Evolutionary conservation across 129 eudicot genomes (phyloP).

Genomic region (Flaveria sonorensis): DNA sequence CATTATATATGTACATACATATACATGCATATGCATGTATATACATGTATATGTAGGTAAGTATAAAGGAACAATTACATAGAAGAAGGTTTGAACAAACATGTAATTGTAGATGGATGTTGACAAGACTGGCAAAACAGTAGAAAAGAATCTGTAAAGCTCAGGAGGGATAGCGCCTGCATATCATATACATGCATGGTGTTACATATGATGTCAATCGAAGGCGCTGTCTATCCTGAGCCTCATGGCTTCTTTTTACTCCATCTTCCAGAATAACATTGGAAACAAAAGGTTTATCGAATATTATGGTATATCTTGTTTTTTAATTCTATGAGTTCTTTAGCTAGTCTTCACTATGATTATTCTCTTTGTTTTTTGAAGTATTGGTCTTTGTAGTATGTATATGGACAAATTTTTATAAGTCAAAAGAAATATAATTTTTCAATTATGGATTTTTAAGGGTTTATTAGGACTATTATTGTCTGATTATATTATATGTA

Average conservation of each 20-base stretch:
- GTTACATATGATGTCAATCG: neutral
- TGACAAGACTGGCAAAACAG: slow-evolving; percentile 14
- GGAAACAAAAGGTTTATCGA: neutral
- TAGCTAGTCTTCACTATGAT: neutral
- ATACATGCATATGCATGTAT: neutral
- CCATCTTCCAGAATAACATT: neutral
- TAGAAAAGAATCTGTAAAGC: slow-evolving; percentile 40
- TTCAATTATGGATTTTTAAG: neutral
- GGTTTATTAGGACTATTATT: neutral
- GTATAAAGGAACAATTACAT: neutral
- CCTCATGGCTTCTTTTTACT: slow-evolving; percentile 40
- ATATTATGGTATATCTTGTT: slow-evolving; percentile 19
- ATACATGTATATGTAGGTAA: neutral
- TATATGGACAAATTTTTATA: neutral
- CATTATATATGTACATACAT: neutral
- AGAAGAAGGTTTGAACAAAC: slow-evolving; percentile 6
- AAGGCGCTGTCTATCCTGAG: slow-evolving; percentile 50
- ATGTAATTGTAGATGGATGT: slow-evolving; percentile 16
- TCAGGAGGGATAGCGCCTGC: slow-evolving; percentile 51
- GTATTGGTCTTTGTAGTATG: neutral
- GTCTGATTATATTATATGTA: neutral
- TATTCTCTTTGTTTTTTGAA: neutral
- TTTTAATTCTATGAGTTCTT: too few relatives aligned
- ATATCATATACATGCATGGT: neutral
- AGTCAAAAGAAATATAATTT: neutral